These are phyloP conservation scores for Nematocida sp. DNA, from an alignment of 371 early-diverging fungal species.

Conservation along the genomic window DNA sequence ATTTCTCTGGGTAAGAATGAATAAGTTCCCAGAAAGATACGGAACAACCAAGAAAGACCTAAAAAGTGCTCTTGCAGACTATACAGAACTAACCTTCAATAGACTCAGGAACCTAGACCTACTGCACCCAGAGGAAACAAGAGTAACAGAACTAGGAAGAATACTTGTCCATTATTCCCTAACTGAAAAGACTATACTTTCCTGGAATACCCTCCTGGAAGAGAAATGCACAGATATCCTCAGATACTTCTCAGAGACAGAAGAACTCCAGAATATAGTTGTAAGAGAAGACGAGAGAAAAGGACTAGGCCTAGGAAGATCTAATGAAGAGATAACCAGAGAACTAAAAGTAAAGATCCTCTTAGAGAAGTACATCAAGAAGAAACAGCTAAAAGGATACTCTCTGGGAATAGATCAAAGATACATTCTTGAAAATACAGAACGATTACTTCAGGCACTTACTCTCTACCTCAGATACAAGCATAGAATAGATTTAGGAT, in stretches of 20 bases:
- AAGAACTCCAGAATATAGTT: slow-evolving; percentile 5
- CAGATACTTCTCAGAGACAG: background rate
- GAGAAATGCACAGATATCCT: background rate
- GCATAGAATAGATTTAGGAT: background rate
- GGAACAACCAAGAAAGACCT: slow-evolving; percentile 43
- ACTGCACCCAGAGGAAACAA: slow-evolving; percentile 19
- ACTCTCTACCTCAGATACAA: slow-evolving; percentile 4
- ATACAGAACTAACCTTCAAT: slow-evolving; percentile 46
- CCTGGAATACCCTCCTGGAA: background rate
- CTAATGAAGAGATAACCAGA: slow-evolving; percentile 13
- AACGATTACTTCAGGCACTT: background rate
- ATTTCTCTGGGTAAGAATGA: slow-evolving; percentile 85
- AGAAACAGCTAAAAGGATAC: slow-evolving; percentile 8
- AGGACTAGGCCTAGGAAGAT: slow-evolving; percentile 17
- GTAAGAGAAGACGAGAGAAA: slow-evolving; percentile 17
- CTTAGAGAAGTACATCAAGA: slow-evolving; percentile 22
- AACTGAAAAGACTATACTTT: slow-evolving; percentile 9
- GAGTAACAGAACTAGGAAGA: slow-evolving; percentile 24
- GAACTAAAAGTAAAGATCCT: slow-evolving; percentile 20
- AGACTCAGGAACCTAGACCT: slow-evolving; percentile 51
- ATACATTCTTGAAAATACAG: slow-evolving; percentile 31
- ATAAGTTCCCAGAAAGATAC: slow-evolving; percentile 53
- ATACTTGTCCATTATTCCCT: slow-evolving; percentile 20
- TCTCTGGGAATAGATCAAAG: slow-evolving; percentile 26
- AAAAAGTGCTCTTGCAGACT: slow-evolving; percentile 46